Base-by-base conservation (phyloP, 2,329 filamentous ascomycete species). In the Fusarium sp. region DNA sequence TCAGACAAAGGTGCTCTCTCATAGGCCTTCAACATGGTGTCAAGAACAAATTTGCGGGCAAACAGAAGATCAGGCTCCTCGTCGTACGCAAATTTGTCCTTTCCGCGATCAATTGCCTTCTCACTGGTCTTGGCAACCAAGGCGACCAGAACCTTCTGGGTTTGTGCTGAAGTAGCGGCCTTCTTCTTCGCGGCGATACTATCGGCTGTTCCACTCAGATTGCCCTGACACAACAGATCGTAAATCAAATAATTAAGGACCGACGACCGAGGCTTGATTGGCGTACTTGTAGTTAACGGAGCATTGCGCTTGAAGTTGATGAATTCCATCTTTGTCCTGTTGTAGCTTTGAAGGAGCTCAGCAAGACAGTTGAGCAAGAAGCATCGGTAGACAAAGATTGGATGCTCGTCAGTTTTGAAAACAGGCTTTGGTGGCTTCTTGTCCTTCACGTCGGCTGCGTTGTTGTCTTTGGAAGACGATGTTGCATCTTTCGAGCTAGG, bases 221-320 rank as follows among this genome's bases (percentile, higher is more conserved):
- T 80, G 84, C 92, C 80, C 75, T 86, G 81, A 79, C 89, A 88
- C 18, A 93, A 84, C 23, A 99, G 86, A 67, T 93, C 93, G 76
- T 93, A 95, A 54, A 99, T 89, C 40, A 99, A 87, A 79, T 99
- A 99, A 81, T 98, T 98, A 71, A 99, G 86, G 47, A 98, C 93
- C 71, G 93, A 95, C 16, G 96, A 95, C 44, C 96, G 91, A 63
- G 96, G 96, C 82, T 98, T 98, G 21, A 97, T 95, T 9, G 96
- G 96, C 3, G 96, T 98, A 60, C 91, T 91, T 16, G 92, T 92
- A 75, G 94, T 92, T 49, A 94, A 88, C 52, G 96, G 94, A 11
- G 94, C 92, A 79, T 95, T 97, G 69, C 96, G 92, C 75, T 97
- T 98, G 85, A 98, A 99, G 82, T 98, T 98, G 85, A 99, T 98